These are phyloP conservation scores for Fusarium tupiense DNA, from an alignment of 2,329 filamentous ascomycete genomes.

Conservation along the genomic window DNA sequence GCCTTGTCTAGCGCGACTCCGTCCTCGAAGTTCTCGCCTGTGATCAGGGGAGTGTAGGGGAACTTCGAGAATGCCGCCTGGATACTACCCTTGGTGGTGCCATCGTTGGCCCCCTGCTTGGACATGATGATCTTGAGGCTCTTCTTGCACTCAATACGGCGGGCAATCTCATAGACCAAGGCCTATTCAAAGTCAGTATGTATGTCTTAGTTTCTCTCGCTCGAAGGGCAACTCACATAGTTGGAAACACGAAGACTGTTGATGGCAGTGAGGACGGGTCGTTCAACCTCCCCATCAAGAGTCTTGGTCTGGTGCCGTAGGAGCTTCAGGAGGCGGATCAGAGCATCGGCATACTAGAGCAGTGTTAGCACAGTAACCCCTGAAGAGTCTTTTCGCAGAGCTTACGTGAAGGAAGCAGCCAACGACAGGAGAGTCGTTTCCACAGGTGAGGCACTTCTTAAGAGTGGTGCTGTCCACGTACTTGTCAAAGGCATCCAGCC, in stretches of 20 bases:
- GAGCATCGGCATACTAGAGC: slow-evolving; percentile 42
- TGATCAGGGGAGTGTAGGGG: slow-evolving; percentile 42
- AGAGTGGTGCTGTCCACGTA: slow-evolving; percentile 42
- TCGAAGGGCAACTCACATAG: slow-evolving; percentile 17
- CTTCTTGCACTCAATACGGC: slow-evolving; percentile 42
- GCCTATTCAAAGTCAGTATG: slow-evolving; percentile 26
- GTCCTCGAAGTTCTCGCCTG: slow-evolving; percentile 43
- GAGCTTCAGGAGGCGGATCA: slow-evolving; percentile 41
- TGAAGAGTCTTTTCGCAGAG: neutral
- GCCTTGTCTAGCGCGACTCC: slow-evolving; percentile 5
- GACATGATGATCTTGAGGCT: slow-evolving; percentile 40
- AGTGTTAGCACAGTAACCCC: neutral
- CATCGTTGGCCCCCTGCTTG: slow-evolving; percentile 45
- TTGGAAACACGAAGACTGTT: slow-evolving; percentile 45
- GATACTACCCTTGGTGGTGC: slow-evolving; percentile 42
- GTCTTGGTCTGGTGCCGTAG: slow-evolving; percentile 39
- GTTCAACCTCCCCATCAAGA: slow-evolving; percentile 43
- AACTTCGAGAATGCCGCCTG: slow-evolving; percentile 43
- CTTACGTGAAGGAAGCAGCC: slow-evolving; percentile 42
- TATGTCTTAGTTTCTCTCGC: neutral
- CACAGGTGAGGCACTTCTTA: slow-evolving; percentile 38
- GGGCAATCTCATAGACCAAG: slow-evolving; percentile 42
- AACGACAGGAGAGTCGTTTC: slow-evolving; percentile 39
- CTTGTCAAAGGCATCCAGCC: slow-evolving; percentile 42
- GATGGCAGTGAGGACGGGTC: slow-evolving; percentile 42